A percentile compares a stretch with the other conserved stretches of the same genome.
These are phyloP conservation scores for Porphyra umbilicalis DNA, from an alignment of 31 red algal species.

Conservation along the genomic window DNA sequence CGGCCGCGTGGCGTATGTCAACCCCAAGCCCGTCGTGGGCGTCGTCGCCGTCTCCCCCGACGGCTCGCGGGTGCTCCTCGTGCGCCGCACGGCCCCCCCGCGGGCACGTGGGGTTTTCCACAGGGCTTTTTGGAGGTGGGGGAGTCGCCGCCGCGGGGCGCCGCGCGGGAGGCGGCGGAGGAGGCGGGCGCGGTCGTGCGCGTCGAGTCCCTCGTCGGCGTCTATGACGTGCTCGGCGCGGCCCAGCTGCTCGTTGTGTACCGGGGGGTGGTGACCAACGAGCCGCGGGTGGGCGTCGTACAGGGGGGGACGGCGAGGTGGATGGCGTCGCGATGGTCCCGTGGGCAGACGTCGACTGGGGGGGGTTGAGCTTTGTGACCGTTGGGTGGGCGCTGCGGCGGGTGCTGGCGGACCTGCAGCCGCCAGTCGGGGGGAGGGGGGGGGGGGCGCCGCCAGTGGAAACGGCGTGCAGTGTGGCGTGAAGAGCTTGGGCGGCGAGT, in stretches of 20 bases:
- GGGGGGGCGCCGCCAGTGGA: no score
- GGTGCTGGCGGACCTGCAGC: constrained; percentile 10
- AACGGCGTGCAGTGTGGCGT: not conserved
- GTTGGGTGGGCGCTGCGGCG: constrained; percentile 49
- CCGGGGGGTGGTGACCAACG: constrained; percentile 22
- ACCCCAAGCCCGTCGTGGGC: constrained; percentile 65
- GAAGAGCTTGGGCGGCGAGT: not conserved
- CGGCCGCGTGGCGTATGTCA: constrained; percentile 43
- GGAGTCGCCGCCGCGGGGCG: constrained; percentile 45
- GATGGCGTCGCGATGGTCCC: constrained; percentile 43
- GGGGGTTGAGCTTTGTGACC: constrained; percentile 55
- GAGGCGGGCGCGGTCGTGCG: constrained; percentile 42
- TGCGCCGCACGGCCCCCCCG: constrained; percentile 20
- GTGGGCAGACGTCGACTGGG: constrained; percentile 76
- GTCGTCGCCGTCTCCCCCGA: constrained; percentile 37
- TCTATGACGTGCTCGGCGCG: constrained; percentile 67
- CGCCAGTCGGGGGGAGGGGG: no score
- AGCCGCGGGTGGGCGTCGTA: constrained; percentile 2
- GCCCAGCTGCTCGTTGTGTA: constrained; percentile 77
- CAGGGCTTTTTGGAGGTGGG: constrained; percentile 67
- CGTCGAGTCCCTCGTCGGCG: constrained; percentile 29
- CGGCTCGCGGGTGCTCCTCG: constrained; percentile 42
- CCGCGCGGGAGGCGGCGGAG: constrained; percentile 59
- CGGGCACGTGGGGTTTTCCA: constrained; percentile 75
- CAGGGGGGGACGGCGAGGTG: constrained; percentile 28